These are phyloP conservation scores for Globisporangium rhizosaccharum DNA, from an alignment of 352 stramenopile species.

Conservation along the genomic window DNA sequence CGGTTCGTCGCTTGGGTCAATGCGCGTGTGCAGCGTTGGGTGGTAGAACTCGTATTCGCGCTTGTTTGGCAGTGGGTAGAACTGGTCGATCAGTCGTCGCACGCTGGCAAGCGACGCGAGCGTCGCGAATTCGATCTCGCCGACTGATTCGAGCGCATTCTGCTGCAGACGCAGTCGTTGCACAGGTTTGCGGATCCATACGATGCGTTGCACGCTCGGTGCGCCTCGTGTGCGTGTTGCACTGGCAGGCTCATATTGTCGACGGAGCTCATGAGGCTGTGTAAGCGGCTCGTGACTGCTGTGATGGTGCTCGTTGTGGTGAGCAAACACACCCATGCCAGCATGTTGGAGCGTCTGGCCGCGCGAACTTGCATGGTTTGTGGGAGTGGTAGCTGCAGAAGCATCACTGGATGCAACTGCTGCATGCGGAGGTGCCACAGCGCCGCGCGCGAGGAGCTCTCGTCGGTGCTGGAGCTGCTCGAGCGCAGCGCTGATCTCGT, in stretches of 20 bases:
- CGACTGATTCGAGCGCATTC: slow-evolving; percentile 6
- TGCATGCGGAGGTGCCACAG: not conserved
- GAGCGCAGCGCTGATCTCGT: slow-evolving; percentile 9
- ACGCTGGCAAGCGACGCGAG: slow-evolving; percentile 20
- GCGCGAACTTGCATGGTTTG: not conserved
- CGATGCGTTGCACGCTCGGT: slow-evolving; percentile 8
- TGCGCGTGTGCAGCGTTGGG: slow-evolving; percentile 5
- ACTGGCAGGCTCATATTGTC: not conserved
- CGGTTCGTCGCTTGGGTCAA: slow-evolving; percentile 9
- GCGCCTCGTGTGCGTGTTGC: not conserved
- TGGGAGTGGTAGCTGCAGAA: not conserved
- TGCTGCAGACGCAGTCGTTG: slow-evolving; percentile 10
- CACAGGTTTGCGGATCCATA: slow-evolving; percentile 15
- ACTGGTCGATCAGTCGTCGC: slow-evolving; percentile 24
- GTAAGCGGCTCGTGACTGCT: not conserved
- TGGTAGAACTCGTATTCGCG: slow-evolving; percentile 25
- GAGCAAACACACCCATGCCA: slow-evolving; percentile 1
- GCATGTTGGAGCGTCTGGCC: slow-evolving; percentile 5
- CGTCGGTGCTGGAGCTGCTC: slow-evolving; percentile 16
- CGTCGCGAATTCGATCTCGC: slow-evolving; percentile 22
- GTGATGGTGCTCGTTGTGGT: not conserved
- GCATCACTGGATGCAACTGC: not conserved
- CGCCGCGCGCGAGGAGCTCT: slow-evolving; percentile 13
- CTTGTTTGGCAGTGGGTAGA: slow-evolving; percentile 21
- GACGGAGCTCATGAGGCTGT: not conserved